A percentile compares a stretch with the other conserved stretches of the same genome.
Conservation (phyloP, 116 monocot genomes). For the Papilionanthe hybrid region DNA sequence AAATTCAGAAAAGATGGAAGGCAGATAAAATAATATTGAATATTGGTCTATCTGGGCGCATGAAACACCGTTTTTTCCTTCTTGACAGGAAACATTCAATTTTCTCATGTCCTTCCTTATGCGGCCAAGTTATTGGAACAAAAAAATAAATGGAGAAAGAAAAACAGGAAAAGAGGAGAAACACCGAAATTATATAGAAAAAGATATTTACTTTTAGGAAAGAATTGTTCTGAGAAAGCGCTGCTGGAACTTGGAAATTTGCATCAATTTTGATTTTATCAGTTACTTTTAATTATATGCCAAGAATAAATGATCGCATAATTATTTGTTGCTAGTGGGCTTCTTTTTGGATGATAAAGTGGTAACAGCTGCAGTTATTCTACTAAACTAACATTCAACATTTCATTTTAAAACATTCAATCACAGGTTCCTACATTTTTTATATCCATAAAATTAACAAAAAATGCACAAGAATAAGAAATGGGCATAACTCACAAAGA, state of each 20-base stretch:
- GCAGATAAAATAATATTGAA: background rate
- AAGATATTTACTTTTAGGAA: background rate
- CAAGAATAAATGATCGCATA: background rate
- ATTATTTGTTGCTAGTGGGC: background rate
- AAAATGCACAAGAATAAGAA: background rate
- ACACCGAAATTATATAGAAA: background rate
- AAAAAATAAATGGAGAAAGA: background rate
- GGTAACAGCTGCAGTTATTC: background rate
- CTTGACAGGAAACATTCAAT: background rate
- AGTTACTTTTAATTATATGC: background rate
- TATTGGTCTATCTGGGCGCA: too few species aligned
- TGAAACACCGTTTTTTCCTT: too few species aligned
- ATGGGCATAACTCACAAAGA: too few species aligned
- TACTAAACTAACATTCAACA: background rate
- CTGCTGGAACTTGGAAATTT: background rate
- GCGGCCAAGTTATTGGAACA: background rate
- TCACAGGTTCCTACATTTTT: background rate
- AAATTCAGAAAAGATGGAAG: constrained; percentile 3
- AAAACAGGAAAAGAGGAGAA: background rate
- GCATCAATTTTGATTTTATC: background rate
- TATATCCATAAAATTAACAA: background rate
- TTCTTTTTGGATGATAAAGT: background rate
- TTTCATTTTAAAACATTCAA: background rate
- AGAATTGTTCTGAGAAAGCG: background rate
- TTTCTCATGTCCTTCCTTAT: background rate